These are phyloP conservation scores for Sporormia fimetaria DNA, from an alignment of 495 filamentous ascomycete genomes.

Conservation along the genomic window DNA sequence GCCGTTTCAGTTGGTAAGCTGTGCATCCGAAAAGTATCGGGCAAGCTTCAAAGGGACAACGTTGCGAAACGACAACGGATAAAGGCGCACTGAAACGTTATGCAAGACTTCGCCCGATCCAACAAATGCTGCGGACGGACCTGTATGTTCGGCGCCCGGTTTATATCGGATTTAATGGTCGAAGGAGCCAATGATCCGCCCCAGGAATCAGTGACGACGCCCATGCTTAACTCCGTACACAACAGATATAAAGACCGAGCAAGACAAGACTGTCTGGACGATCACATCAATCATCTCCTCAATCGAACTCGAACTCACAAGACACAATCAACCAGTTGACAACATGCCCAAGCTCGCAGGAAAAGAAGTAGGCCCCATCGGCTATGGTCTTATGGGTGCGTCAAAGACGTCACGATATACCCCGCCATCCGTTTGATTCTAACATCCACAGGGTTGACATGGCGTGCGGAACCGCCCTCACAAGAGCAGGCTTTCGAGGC, in stretches of 20 bases:
- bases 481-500: constrained; percentile 55
- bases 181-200: too few relatives aligned
- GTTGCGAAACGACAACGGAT: too few relatives aligned
- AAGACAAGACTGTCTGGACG: background rate
- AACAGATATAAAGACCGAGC: background rate
- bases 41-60: too few relatives aligned
- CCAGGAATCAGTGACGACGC: background rate
- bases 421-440: background rate
- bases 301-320: background rate
- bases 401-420: background rate
- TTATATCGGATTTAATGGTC: too few relatives aligned
- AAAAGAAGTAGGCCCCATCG: constrained; percentile 26
- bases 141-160: too few relatives aligned
- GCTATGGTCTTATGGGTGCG: constrained; percentile 35
- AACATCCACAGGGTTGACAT: constrained; percentile 52
- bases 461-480: constrained; percentile 47
- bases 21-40: too few relatives aligned
- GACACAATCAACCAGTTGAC: background rate
- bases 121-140: too few relatives aligned
- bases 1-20: too few relatives aligned
- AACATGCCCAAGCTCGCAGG: constrained; percentile 24
- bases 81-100: too few relatives aligned
- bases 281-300: background rate
- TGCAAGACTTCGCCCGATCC: too few relatives aligned
- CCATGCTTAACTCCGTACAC: background rate